Conservation (phyloP, 495 filamentous ascomycete species). For the Xylaria acuta region DNA sequence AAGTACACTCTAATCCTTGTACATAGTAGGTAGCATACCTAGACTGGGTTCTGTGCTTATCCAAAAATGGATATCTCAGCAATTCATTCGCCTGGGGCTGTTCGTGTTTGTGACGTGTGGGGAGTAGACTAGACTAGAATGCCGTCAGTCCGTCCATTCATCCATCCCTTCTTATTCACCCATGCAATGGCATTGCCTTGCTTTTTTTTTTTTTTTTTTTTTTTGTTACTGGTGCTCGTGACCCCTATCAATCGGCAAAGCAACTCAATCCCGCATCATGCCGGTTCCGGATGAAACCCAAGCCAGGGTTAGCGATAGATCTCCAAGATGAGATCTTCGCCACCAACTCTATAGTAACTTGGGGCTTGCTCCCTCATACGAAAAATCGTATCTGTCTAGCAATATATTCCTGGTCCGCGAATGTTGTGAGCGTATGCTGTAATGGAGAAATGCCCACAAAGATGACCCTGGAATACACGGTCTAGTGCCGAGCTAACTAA, state of each 20-base stretch:
- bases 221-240: not conserved
- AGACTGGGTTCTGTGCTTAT: not conserved
- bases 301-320: not conserved
- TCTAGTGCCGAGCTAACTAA: not conserved
- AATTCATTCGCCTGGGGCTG: not conserved
- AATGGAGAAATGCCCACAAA: not conserved
- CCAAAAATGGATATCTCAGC: not conserved
- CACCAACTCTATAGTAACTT: too few species aligned
- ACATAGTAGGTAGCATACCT: not conserved
- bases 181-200: not conserved
- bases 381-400: not conserved
- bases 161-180: not conserved
- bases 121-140: not conserved
- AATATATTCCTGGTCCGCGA: not conserved
- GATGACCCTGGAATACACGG: not conserved
- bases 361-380: not conserved
- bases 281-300: not conserved
- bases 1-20: too few species aligned
- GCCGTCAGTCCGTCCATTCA: not conserved
- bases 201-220: not conserved
- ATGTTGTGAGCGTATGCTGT: not conserved
- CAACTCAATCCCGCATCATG: not conserved
- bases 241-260: conserved; percentile 11
- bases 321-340: conserved; percentile 5
- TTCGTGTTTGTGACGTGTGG: conserved; percentile 8